phyloP scores from a whole-genome alignment of 2,329 filamentous ascomycete genomes.

The Cytospora chrysosperma region DNA sequence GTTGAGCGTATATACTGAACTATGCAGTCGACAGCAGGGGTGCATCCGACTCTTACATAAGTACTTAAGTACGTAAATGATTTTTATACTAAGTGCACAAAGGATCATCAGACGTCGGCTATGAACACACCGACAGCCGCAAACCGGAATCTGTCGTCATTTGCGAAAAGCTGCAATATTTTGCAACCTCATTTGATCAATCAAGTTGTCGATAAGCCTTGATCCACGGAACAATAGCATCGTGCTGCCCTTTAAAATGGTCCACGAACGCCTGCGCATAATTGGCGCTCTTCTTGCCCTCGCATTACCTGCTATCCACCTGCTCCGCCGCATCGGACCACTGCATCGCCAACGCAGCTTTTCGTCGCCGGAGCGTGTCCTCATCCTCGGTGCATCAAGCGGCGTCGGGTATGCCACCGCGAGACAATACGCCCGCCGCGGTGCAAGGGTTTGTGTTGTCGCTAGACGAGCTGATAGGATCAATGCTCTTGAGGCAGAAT shows the following conservation, averaged over 20 bases:
- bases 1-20: too few species aligned
- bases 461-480: slow-evolving; percentile 32
- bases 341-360: slow-evolving; percentile 3
- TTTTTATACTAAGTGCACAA: too few species aligned
- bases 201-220: too few species aligned
- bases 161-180: too few species aligned
- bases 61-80: too few species aligned
- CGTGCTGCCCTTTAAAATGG: background rate
- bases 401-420: slow-evolving; percentile 34
- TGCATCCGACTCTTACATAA: too few species aligned
- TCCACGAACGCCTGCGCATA: slow-evolving; percentile 1
- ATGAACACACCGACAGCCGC: too few species aligned
- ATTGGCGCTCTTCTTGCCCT: slow-evolving; percentile 14
- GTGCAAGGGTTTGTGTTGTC: slow-evolving; percentile 33
- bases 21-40: too few species aligned
- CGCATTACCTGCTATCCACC: slow-evolving; percentile 2
- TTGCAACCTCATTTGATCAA: too few species aligned
- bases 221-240: background rate
- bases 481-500: slow-evolving; percentile 29
- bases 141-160: too few species aligned
- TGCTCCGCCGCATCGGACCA: slow-evolving; percentile 1
- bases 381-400: slow-evolving; percentile 36
- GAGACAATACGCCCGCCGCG: slow-evolving; percentile 32
- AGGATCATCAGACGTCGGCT: too few species aligned
- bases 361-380: slow-evolving; percentile 30